Base-by-base conservation (phyloP, 208 protist species). In the Trypanosoma conorhini region DNA sequence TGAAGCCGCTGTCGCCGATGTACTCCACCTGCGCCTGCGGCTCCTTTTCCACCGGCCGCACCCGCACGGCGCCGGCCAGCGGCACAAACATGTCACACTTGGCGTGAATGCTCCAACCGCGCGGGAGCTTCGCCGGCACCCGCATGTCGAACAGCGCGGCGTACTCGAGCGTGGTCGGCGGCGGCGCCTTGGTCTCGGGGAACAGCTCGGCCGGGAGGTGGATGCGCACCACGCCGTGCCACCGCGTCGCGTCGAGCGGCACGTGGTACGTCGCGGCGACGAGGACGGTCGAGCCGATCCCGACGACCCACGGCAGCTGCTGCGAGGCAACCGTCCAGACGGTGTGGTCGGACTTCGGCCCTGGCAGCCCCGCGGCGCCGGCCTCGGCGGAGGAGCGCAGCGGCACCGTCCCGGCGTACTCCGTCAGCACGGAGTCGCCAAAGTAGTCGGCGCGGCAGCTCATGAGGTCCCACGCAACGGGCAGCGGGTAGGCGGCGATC, bases 401-500 rank as follows among this genome's bases (percentile, higher is more conserved):
- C 30, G 82, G 67, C 9, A 59, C 74, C 5, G 70, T 79, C 33
- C 58, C 59, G 17, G 31, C 17, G 72, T 69, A 73, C 22, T 56
- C 50, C 0, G 76, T 72, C 30, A 30, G 26, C 33, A 81, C 58
- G 17, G 24, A 55, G 38, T 91, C 74, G 5, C 60, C 77, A 12
- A 80, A 73, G 67, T 88, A 84, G 21, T 70, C 57, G 21, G 77
- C 79, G 3, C 58, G 51, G 55, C 76, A 82, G 21, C 44, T 22
- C 66, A 83, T 77, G 19, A 93, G 74, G 13, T 81, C 73, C 81
- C 82, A 95, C n/a, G 52, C 46, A 17, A 67, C 50, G 3, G 90
- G 87, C 9, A 85, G 55, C n/a, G 90, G 76, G 71, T 84, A 86
- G n/a, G 75, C 85, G 9, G 81, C 85, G 61, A 93, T 81, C n/a